Percentiles rank a stretch among this genome's conserved stretches.
phyloP scores from a whole-genome alignment of 2,329 filamentous ascomycete genomes.

The Scedosporium apiospermum region DNA sequence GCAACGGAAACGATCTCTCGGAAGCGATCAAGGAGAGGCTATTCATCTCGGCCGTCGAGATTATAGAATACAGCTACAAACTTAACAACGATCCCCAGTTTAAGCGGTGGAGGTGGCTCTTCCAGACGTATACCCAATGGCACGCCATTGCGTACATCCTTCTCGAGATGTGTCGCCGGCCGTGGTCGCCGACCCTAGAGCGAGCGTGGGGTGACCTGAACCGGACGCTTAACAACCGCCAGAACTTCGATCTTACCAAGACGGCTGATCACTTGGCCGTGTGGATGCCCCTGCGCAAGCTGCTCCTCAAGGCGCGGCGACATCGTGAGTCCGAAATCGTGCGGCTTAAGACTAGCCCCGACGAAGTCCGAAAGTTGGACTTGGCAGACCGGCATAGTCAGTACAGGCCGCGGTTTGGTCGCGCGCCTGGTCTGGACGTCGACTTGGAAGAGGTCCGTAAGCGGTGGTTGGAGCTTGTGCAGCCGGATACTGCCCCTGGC shows the following conservation, averaged over 20 bases:
- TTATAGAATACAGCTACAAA: constrained; percentile 59
- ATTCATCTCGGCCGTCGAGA: constrained; percentile 63
- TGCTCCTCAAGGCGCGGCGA: constrained; percentile 41
- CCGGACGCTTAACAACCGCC: constrained; percentile 24
- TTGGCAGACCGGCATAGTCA: constrained; percentile 34
- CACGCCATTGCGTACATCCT: constrained; percentile 40
- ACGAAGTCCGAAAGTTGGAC: constrained; percentile 40
- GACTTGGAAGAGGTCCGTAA: constrained; percentile 35
- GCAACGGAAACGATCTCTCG: constrained; percentile 44
- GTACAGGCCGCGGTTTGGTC: constrained; percentile 35
- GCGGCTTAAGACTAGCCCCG: constrained; percentile 36
- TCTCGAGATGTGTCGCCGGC: constrained; percentile 34
- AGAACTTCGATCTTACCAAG: constrained; percentile 33
- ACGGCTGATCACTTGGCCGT: constrained; percentile 37
- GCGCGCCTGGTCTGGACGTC: constrained; percentile 35
- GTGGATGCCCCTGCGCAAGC: constrained; percentile 43
- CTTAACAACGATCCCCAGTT: constrained; percentile 49
- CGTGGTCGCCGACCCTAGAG: constrained; percentile 40
- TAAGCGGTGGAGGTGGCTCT: constrained; percentile 39
- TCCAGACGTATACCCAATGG: constrained; percentile 42
- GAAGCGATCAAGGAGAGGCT: constrained; percentile 58
- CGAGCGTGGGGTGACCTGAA: constrained; percentile 39
- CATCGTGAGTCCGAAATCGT: constrained; percentile 42
- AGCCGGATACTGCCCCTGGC: constrained; percentile 10
- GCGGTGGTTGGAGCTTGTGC: constrained; percentile 42